Percentiles rank a stretch among this genome's conserved stretches.
These are phyloP conservation scores for Penicillium silybi DNA, from an alignment of 495 filamentous ascomycete species.

Conservation along the genomic window DNA sequence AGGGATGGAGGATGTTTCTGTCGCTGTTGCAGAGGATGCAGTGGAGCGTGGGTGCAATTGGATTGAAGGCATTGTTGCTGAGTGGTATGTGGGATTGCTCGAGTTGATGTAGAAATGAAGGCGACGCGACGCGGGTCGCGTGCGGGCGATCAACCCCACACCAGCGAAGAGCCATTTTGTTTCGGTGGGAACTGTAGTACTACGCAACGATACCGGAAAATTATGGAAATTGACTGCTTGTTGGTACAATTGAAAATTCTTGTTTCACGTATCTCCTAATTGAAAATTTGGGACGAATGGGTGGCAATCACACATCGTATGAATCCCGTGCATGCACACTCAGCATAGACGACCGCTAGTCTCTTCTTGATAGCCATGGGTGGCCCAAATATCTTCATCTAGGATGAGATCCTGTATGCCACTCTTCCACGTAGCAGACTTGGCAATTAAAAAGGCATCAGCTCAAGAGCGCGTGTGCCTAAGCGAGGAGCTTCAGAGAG, in stretches of 20 bases:
- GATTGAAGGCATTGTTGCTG: slow-evolving; percentile 42
- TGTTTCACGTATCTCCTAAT: background rate
- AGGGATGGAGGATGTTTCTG: slow-evolving; percentile 11
- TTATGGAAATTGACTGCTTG: background rate
- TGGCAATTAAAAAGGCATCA: background rate
- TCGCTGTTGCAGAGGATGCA: background rate
- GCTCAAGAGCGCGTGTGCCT: background rate
- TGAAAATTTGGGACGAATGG: background rate
- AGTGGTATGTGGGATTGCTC: background rate
- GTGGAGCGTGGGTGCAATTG: slow-evolving; percentile 26
- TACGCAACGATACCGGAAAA: background rate
- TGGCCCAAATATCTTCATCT: background rate
- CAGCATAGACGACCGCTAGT: background rate
- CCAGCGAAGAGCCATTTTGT: background rate
- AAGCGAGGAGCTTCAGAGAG: background rate
- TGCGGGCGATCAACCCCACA: slow-evolving; percentile 12
- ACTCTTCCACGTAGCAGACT: no score
- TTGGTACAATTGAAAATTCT: background rate
- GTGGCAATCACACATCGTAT: background rate
- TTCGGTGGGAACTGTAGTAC: background rate
- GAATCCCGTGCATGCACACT: background rate
- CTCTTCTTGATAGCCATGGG: background rate
- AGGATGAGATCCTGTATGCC: background rate
- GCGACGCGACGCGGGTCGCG: slow-evolving; percentile 17
- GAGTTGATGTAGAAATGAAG: slow-evolving; percentile 1